Conservation (phyloP, 2,329 filamentous ascomycete species). For the Exophiala alcalophila region DNA sequence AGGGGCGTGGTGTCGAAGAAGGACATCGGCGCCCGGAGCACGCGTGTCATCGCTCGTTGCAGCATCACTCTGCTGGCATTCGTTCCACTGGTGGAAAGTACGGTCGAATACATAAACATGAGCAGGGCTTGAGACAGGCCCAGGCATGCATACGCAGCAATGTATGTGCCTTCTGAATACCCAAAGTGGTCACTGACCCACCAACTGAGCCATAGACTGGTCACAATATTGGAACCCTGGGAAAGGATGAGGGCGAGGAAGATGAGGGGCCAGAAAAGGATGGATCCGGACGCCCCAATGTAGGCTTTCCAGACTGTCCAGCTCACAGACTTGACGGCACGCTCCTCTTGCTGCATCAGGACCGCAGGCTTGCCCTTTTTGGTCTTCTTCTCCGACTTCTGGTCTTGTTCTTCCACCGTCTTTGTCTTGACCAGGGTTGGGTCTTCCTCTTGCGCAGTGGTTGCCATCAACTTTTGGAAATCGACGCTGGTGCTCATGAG, state of each 20-base stretch:
- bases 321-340: conserved; percentile 71
- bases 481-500: conserved; percentile 74
- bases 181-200: conserved; percentile 81
- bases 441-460: conserved; percentile 65
- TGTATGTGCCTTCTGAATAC: conserved; percentile 66
- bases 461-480: conserved; percentile 80
- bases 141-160: conserved; percentile 67
- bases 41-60: conserved; percentile 71
- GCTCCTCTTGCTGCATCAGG: conserved; percentile 51
- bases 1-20: conserved; percentile 98
- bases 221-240: conserved; percentile 81
- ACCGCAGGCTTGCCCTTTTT: conserved; percentile 47
- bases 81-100: conserved; percentile 76
- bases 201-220: conserved; percentile 87
- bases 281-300: conserved; percentile 68
- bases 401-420: conserved; percentile 49
- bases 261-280: conserved; percentile 64
- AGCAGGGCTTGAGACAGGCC: conserved; percentile 68
- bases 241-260: conserved; percentile 65
- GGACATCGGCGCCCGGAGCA: conserved; percentile 69
- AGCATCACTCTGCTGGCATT: conserved; percentile 79
- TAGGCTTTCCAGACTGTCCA: conserved; percentile 80
- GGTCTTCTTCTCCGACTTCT: conserved; percentile 46
- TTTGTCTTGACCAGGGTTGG: conserved; percentile 43
- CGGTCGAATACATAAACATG: conserved; percentile 76